Evolutionary conservation across 2,329 filamentous ascomycete genomes (phyloP).

Genomic region (Harringtonia lauricola): DNA sequence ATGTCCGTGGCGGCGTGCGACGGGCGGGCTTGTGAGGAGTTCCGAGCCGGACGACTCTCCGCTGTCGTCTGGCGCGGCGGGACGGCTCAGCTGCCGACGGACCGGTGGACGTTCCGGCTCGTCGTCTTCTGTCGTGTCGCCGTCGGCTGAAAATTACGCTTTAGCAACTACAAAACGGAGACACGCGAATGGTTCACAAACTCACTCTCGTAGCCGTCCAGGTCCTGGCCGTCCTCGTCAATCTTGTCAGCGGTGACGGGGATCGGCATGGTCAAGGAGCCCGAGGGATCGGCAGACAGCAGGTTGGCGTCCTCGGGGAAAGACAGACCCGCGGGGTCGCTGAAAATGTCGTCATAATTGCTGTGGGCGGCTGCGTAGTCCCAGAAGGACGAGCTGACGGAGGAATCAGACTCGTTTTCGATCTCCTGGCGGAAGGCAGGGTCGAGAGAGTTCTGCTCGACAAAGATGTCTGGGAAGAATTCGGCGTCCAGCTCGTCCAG

Average conservation of each 20-base stretch:
- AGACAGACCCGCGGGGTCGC: too few species aligned
- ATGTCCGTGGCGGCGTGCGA: conserved; percentile 36
- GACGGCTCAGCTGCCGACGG: conserved; percentile 34
- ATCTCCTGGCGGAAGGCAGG: conserved; percentile 63
- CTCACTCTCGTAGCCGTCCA: conserved; percentile 38
- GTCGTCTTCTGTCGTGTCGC: conserved; percentile 52
- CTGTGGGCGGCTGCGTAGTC: conserved; percentile 42
- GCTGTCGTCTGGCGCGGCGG: conserved; percentile 20
- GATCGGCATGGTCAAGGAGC: neutral
- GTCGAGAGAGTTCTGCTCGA: conserved; percentile 63
- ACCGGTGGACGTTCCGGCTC: conserved; percentile 35
- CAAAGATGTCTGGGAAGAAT: conserved; percentile 68
- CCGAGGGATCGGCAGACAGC: too few species aligned
- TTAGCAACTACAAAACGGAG: too few species aligned
- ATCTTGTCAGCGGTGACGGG: neutral
- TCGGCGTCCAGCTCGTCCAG: conserved; percentile 50
- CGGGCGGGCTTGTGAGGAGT: conserved; percentile 32
- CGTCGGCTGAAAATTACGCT: too few species aligned
- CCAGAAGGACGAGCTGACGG: conserved; percentile 50
- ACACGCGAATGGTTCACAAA: too few species aligned
- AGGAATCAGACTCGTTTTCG: conserved; percentile 52
- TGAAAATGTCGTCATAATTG: conserved; percentile 7
- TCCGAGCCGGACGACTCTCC: conserved; percentile 40
- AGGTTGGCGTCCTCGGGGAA: too few species aligned
- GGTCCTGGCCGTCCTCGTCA: neutral